Conservation (phyloP, 495 filamentous ascomycete genomes). For the Hypoxylon fuscum region DNA sequence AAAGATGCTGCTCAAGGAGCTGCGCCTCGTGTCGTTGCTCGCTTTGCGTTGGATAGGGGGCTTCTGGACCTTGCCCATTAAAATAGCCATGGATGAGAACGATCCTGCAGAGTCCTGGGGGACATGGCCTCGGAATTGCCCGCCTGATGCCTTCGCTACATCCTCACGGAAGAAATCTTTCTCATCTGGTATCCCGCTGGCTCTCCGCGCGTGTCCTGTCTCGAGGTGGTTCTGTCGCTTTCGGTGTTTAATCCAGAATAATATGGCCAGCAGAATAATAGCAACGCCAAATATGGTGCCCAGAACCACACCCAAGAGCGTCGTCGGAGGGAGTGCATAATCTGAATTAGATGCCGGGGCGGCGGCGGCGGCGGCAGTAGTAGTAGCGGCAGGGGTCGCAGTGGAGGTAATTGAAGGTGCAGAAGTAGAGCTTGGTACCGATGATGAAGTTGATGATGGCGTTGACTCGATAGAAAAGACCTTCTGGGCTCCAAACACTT, state of each 20-base stretch:
- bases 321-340: constrained; percentile 56
- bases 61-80: constrained; percentile 61
- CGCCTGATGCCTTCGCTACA: constrained; percentile 55
- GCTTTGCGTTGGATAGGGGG: constrained; percentile 48
- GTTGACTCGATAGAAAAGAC: constrained; percentile 42
- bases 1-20: constrained; percentile 58
- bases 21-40: constrained; percentile 57
- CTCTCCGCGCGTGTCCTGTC: constrained; percentile 57
- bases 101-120: constrained; percentile 57
- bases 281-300: constrained; percentile 79
- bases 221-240: constrained; percentile 56
- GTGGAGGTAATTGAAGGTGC: constrained; percentile 40
- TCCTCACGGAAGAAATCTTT: constrained; percentile 65
- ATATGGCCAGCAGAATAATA: constrained; percentile 70
- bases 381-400: constrained; percentile 44
- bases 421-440: constrained; percentile 46
- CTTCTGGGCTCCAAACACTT: constrained; percentile 64
- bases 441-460: constrained; percentile 53
- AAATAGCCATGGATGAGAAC: constrained; percentile 65
- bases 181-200: constrained; percentile 62
- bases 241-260: constrained; percentile 72
- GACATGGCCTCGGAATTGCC: constrained; percentile 58
- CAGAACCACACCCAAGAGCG: constrained; percentile 80
- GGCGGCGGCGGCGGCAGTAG: constrained; percentile 34
- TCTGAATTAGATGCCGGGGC: constrained; percentile 17